Evolutionary conservation across 2,329 filamentous ascomycete genomes (phyloP).

Genomic region (Ramularia endophylla): DNA sequence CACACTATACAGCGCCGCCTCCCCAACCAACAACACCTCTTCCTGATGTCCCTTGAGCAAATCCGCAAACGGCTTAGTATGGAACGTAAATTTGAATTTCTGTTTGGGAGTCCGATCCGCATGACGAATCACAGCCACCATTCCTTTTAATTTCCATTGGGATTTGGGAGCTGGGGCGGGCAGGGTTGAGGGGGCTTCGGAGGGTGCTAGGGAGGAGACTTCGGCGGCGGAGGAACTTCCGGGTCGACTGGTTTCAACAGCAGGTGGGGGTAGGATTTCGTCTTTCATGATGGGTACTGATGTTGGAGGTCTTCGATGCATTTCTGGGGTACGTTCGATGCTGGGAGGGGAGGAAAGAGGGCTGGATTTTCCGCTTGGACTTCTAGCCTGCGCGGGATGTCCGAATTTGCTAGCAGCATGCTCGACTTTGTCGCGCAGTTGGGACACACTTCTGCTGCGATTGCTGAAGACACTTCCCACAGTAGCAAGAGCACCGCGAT

Average conservation of each 20-base stretch:
- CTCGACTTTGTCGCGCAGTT: conserved; percentile 42
- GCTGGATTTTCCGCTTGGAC: conserved; percentile 29
- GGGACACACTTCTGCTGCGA: conserved; percentile 60
- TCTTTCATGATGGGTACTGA: conserved; percentile 18
- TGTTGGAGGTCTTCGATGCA: conserved; percentile 10
- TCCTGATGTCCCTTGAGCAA: conserved; percentile 92
- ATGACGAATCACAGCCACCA: conserved; percentile 93
- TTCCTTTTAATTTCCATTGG: conserved; percentile 96
- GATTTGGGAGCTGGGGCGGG: conserved; percentile 65
- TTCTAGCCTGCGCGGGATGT: conserved; percentile 17
- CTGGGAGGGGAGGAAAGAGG: conserved; percentile 41
- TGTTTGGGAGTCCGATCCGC: conserved; percentile 97
- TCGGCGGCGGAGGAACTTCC: conserved; percentile 8
- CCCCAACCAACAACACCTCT: conserved; percentile 89
- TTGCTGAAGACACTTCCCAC: conserved; percentile 29
- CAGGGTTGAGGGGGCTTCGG: conserved; percentile 27
- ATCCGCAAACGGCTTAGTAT: conserved; percentile 92
- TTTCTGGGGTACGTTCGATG: conserved; percentile 29
- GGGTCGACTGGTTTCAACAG: conserved; percentile 13
- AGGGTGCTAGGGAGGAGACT: conserved; percentile 12
- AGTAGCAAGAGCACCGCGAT: conserved; percentile 47
- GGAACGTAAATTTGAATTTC: conserved; percentile 99
- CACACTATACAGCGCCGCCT: conserved; percentile 82
- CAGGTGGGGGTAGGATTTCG: conserved; percentile 28
- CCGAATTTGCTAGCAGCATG: conserved; percentile 23